Percentiles rank a stretch among this genome's conserved stretches.
Conservation (phyloP, 2,329 filamentous ascomycete species). For the Aureobasidium melanogenum region DNA sequence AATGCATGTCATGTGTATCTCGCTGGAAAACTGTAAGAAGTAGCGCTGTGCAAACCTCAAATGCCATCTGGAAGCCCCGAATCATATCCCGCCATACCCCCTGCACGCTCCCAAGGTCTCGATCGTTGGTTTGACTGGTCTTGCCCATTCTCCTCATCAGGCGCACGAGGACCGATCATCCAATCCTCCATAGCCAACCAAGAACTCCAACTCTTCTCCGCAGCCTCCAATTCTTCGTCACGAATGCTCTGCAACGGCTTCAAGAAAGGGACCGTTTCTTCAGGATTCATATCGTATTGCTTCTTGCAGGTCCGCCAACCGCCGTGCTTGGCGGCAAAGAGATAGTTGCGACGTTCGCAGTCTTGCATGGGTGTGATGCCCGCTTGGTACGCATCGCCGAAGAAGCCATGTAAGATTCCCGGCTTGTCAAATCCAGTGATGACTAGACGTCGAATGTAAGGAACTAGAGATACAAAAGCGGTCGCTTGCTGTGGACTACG, state of each 20-base stretch:
- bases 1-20: not conserved
- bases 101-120: not conserved
- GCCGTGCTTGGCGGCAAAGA: constrained; percentile 89
- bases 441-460: constrained; percentile 82
- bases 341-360: constrained; percentile 83
- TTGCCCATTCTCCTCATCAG: not conserved
- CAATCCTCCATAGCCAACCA: constrained; percentile 97
- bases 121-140: not conserved
- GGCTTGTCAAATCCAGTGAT: constrained; percentile 86
- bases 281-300: constrained; percentile 68
- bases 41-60: not conserved
- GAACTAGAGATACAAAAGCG: constrained; percentile 60
- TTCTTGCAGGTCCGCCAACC: constrained; percentile 84
- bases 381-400: constrained; percentile 81
- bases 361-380: constrained; percentile 80
- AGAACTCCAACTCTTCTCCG: constrained; percentile 82
- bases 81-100: not conserved
- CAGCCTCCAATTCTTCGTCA: constrained; percentile 70
- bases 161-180: constrained; percentile 69
- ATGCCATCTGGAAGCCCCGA: constrained; percentile 1
- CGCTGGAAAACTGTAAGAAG: not conserved
- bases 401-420: constrained; percentile 86
- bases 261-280: constrained; percentile 81
- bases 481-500: constrained; percentile 22
- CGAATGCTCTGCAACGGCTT: constrained; percentile 68